Conservation (phyloP, 805 yeast genomes). For the Ogataea methylovora region DNA sequence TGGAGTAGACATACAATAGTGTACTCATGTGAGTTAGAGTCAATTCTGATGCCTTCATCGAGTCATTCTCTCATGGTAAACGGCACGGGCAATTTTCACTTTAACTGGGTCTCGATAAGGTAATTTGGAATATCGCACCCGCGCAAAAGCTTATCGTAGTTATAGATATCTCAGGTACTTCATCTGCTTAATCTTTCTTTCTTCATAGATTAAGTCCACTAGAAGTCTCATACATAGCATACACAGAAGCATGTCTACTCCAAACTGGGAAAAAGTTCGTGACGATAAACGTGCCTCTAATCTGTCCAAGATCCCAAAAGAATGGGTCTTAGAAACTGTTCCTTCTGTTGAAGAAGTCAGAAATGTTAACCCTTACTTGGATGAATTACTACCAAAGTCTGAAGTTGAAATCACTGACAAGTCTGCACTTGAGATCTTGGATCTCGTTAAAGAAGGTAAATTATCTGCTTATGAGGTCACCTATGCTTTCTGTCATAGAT, state of each 20-base stretch:
- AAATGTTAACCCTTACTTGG: constrained; percentile 14
- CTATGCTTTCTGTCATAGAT: constrained; percentile 34
- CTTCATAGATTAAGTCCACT: too few relatives aligned
- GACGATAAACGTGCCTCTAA: constrained; percentile 11
- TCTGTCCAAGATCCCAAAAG: constrained; percentile 20
- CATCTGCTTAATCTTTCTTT: too few relatives aligned
- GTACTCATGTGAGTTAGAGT: too few relatives aligned
- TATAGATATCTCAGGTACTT: too few relatives aligned
- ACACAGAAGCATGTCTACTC: background rate
- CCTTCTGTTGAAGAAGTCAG: constrained; percentile 23
- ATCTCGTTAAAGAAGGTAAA: constrained; percentile 21
- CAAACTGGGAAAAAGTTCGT: constrained; percentile 14
- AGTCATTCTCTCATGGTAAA: too few relatives aligned
- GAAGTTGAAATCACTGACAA: constrained; percentile 15
- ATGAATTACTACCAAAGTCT: constrained; percentile 11
- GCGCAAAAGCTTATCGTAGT: too few relatives aligned
- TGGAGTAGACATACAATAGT: too few relatives aligned
- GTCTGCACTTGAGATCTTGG: constrained; percentile 18
- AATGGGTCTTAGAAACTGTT: constrained; percentile 20
- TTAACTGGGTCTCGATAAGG: too few relatives aligned
- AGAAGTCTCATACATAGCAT: too few relatives aligned
- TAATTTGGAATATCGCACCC: too few relatives aligned
- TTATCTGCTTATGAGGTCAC: constrained; percentile 28
- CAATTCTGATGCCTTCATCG: too few relatives aligned
- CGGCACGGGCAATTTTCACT: too few relatives aligned